Percentiles rank a stretch among this genome's conserved stretches.
Conservation (phyloP, 768 basidiomycete genomes). For the Auricularia cornea region DNA sequence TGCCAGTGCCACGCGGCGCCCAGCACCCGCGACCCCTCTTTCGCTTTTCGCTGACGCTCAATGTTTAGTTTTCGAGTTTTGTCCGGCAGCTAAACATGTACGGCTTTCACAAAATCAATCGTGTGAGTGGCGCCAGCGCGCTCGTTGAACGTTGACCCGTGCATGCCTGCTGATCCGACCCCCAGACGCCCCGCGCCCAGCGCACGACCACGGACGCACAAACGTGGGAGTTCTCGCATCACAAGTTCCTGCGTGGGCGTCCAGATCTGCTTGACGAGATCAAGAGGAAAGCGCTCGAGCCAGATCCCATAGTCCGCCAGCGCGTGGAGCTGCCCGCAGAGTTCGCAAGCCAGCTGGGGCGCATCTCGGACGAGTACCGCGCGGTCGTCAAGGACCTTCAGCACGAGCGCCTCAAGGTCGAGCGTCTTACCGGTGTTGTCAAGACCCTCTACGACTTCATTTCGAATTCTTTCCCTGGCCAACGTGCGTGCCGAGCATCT, state of each 20-base stretch:
- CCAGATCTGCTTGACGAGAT: slow-evolving; percentile 79
- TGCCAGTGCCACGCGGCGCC: not conserved
- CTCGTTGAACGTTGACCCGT: too few species aligned
- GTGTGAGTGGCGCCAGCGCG: slow-evolving; percentile 39
- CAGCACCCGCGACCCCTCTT: too few species aligned
- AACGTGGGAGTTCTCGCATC: slow-evolving; percentile 85
- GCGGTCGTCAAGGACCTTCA: slow-evolving; percentile 38
- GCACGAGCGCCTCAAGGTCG: slow-evolving; percentile 51
- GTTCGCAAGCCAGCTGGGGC: slow-evolving; percentile 55
- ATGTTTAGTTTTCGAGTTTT: slow-evolving; percentile 76
- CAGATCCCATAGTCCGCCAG: slow-evolving; percentile 61
- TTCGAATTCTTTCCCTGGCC: slow-evolving; percentile 46
- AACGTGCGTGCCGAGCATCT: slow-evolving; percentile 33
- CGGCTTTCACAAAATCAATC: slow-evolving; percentile 90
- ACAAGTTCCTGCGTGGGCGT: slow-evolving; percentile 73
- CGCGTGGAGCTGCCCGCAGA: slow-evolving; percentile 77
- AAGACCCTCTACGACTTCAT: slow-evolving; percentile 57
- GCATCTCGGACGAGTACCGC: slow-evolving; percentile 67
- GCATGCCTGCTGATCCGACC: not conserved
- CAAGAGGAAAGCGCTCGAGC: slow-evolving; percentile 77
- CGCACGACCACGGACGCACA: slow-evolving; percentile 73
- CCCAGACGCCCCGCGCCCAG: slow-evolving; percentile 72
- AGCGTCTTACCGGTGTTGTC: slow-evolving; percentile 50
- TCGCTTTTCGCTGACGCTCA: not conserved
- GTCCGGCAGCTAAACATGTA: slow-evolving; percentile 96